A percentile compares a stretch with the other conserved stretches of the same genome.
phyloP scores from a whole-genome alignment of 2,329 filamentous ascomycete species.

The Fusarium compactum region DNA sequence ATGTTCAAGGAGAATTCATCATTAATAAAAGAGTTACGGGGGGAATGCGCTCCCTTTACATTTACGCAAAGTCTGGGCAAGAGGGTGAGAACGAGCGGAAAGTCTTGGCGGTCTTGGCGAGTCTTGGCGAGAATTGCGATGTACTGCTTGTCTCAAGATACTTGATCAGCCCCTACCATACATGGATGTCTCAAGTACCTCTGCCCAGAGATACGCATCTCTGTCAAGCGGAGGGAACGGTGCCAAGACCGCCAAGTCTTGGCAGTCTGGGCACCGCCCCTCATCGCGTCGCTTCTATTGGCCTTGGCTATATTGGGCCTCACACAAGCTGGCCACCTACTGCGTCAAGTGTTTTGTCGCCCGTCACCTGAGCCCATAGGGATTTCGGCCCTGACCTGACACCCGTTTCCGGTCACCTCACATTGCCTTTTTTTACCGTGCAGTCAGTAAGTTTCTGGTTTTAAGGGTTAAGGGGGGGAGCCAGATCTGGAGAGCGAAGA shows the following conservation, averaged over 20 bases:
- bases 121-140: slow-evolving; percentile 46
- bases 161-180: background rate
- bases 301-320: slow-evolving; percentile 44
- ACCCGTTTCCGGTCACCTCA: slow-evolving; percentile 22
- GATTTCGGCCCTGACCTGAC: slow-evolving; percentile 29
- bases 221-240: slow-evolving; percentile 45
- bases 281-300: slow-evolving; percentile 51
- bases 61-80: slow-evolving; percentile 52
- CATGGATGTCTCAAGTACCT: slow-evolving; percentile 24
- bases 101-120: slow-evolving; percentile 54
- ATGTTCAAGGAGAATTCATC: slow-evolving; percentile 42
- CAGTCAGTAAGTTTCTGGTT: background rate
- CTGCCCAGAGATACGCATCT: slow-evolving; percentile 30
- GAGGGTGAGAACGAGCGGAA: slow-evolving; percentile 55
- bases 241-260: slow-evolving; percentile 56
- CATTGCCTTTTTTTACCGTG: slow-evolving; percentile 6
- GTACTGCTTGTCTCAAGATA: slow-evolving; percentile 35
- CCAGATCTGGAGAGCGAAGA: background rate
- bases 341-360: slow-evolving; percentile 49
- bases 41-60: slow-evolving; percentile 54
- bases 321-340: slow-evolving; percentile 48
- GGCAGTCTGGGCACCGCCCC: slow-evolving; percentile 55
- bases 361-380: slow-evolving; percentile 48
- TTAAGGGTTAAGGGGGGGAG: background rate
- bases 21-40: slow-evolving; percentile 44